Base-by-base conservation (phyloP, 2,329 filamentous ascomycete species). In the Botrytis byssoidea region DNA sequence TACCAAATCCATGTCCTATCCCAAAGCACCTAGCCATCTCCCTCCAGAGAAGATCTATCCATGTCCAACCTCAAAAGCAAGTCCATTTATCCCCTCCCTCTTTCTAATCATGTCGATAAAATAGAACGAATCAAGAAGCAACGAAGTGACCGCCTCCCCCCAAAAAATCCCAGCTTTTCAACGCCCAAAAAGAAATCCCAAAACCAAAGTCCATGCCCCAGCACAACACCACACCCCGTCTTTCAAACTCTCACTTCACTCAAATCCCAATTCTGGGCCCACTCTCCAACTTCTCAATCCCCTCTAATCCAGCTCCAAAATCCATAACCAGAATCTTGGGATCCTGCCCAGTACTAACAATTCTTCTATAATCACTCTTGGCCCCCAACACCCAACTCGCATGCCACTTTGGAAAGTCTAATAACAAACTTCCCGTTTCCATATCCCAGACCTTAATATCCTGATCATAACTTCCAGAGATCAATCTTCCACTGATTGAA, bases 391-490 rank as follows among this genome's bases (percentile, higher is more conserved):
- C 97, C 96, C 96, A 99, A 83, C 94, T 97, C 18, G 92, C 92
- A 74, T 97, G 97, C 94, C 95, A 98, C 77, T 93, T 91, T n/a
- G 94, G 93, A 79, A 98, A 95, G 78, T 94, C 91, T 75, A 97
- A 89, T 74, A 95, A 88, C 77, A 94, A 87, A 65, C 90, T 85
- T 48, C 95, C 95, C 4, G 91, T 92, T 76, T 91, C 90, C 83
- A 96, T 92, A 81, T 98, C 93, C 83, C 94, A 98, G 1, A 98
- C 94, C 81, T 97, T 97, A 81, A 99, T 95, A 79, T 95, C 95
- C 79, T 93, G 93, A 81, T 99, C 96, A 82, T 99, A 99, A 81
- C 92, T 96, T 29, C 94, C 96, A 77, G 93, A 97, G 74, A 99
- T 88, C 44, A 99, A 90, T 67, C 96, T 90, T 29, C 92, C 92